These are phyloP conservation scores for Metschnikowia reukaufii DNA, from an alignment of 805 yeast species.

Conservation along the genomic window DNA sequence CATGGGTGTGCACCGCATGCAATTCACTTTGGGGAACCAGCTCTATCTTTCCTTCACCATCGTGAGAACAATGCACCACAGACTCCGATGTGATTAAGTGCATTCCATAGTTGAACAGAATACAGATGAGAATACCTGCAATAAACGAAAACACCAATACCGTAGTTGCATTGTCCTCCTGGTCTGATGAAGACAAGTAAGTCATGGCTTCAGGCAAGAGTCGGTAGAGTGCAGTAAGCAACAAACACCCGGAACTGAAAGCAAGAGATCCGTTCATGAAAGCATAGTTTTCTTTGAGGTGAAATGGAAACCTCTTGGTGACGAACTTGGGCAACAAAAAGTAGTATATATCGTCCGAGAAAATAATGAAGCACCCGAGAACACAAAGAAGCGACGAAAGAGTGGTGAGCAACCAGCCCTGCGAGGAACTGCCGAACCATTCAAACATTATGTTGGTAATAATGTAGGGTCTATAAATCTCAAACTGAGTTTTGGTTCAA, in stretches of 20 bases:
- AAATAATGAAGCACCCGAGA: slow-evolving; percentile 68
- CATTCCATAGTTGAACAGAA: slow-evolving; percentile 59
- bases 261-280: slow-evolving; percentile 76
- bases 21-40: slow-evolving; percentile 16
- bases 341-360: slow-evolving; percentile 54
- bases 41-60: slow-evolving; percentile 29
- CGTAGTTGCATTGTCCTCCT: slow-evolving; percentile 26
- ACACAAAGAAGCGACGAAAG: slow-evolving; percentile 71
- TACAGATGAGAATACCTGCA: slow-evolving; percentile 62
- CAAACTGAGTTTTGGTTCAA: background rate
- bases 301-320: slow-evolving; percentile 46
- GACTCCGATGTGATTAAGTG: slow-evolving; percentile 79
- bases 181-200: slow-evolving; percentile 41
- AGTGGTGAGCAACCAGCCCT: slow-evolving; percentile 66
- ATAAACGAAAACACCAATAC: slow-evolving; percentile 48
- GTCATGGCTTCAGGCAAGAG: slow-evolving; percentile 67
- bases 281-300: slow-evolving; percentile 55
- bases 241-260: slow-evolving; percentile 77
- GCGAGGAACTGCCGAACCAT: slow-evolving; percentile 21
- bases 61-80: slow-evolving; percentile 83
- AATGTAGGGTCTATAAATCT: background rate
- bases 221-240: slow-evolving; percentile 74
- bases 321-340: slow-evolving; percentile 39
- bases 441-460: background rate
- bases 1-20: slow-evolving; percentile 2